A percentile compares a stretch with the other conserved stretches of the same genome.
Evolutionary conservation across 225 moss, liverwort and hornwort species (phyloP).

Genomic region (Bryum argenteum): DNA sequence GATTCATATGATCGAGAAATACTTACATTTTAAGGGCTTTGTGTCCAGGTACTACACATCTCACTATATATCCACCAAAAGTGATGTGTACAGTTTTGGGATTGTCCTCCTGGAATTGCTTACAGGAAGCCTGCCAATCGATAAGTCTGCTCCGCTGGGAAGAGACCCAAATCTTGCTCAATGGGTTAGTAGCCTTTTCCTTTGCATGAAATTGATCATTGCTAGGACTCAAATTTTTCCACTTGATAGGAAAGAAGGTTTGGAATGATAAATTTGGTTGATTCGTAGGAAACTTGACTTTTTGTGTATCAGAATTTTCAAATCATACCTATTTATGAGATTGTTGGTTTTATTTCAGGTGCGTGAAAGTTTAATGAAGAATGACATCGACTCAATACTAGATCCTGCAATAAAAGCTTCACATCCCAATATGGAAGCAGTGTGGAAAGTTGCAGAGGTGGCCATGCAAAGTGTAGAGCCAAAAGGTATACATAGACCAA

Average conservation of each 20-base stretch:
- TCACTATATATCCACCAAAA: conserved; percentile 21
- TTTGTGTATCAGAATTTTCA: not conserved
- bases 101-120: conserved; percentile 28
- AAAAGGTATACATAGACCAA: conserved; percentile 10
- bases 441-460: conserved; percentile 61
- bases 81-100: conserved; percentile 28
- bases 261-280: not conserved
- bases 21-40: not conserved
- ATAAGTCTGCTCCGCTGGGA: fast-evolving
- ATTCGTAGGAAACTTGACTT: not conserved
- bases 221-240: not conserved
- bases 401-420: conserved; percentile 39
- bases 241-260: not conserved
- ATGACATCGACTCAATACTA: conserved; percentile 42
- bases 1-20: not conserved
- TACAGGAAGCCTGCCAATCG: conserved; percentile 16
- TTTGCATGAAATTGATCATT: not conserved
- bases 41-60: conserved; percentile 7
- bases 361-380: conserved; percentile 25
- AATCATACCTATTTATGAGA: not conserved
- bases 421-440: conserved; percentile 7
- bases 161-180: conserved; percentile 10
- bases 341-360: conserved; percentile 25
- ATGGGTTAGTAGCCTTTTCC: not conserved
- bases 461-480: conserved; percentile 55